These are phyloP conservation scores for Plasmodium ovale DNA, from an alignment of 169 alveolate species.

Conservation along the genomic window DNA sequence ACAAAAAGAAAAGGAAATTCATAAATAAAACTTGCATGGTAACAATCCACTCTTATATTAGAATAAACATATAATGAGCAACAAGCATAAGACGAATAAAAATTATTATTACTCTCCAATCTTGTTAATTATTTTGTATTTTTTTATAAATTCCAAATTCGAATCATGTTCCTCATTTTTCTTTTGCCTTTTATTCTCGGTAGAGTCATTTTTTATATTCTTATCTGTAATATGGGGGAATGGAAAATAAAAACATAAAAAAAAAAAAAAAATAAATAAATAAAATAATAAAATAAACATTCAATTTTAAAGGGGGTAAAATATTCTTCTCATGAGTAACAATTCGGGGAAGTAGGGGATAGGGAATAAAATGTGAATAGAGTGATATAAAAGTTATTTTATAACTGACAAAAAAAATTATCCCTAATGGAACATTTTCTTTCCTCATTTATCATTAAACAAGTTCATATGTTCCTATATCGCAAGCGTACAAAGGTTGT, in stretches of 20 bases:
- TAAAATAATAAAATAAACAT: not conserved
- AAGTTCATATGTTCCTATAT: too few species aligned
- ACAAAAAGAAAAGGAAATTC: not conserved
- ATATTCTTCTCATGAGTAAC: too few species aligned
- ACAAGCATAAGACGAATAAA: too few species aligned
- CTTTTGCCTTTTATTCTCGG: constrained; percentile 58
- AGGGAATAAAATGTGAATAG: too few species aligned
- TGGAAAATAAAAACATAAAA: constrained; percentile 1
- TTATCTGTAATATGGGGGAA: constrained; percentile 41
- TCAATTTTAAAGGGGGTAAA: not conserved
- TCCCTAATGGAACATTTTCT: too few species aligned
- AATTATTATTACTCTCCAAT: constrained; percentile 68
- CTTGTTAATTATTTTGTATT: constrained; percentile 73
- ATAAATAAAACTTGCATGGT: not conserved
- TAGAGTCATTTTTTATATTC: constrained; percentile 37
- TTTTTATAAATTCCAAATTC: constrained; percentile 63
- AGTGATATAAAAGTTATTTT: not conserved
- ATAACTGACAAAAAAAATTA: not conserved
- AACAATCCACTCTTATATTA: too few species aligned
- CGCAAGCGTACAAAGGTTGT: too few species aligned
- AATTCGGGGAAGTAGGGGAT: too few species aligned
- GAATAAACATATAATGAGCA: too few species aligned
- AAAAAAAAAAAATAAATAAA: not conserved
- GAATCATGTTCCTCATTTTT: constrained; percentile 73
- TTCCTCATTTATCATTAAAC: too few species aligned